Percentiles rank a stretch among this genome's conserved stretches.
phyloP scores from a whole-genome alignment of 345 rosid genomes.

The Trapa incisa region DNA sequence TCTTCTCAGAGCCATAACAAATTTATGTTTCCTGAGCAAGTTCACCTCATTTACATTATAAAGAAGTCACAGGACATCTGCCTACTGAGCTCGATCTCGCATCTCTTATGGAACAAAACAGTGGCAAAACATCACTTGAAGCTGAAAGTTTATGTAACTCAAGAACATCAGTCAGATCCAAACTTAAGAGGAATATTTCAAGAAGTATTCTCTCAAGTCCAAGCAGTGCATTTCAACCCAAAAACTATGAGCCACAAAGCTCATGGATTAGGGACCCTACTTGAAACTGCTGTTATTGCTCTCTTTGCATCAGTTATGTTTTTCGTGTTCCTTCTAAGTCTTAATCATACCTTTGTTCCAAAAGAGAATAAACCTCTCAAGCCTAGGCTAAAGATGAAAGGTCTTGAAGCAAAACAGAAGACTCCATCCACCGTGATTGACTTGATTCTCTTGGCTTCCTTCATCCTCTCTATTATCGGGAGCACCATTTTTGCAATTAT shows the following conservation, averaged over 20 bases:
- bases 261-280: slow-evolving; percentile 36
- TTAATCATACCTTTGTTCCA: slow-evolving; percentile 40
- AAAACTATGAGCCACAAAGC: slow-evolving; percentile 27
- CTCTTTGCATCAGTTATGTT: slow-evolving; percentile 32
- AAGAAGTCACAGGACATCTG: slow-evolving; percentile 47
- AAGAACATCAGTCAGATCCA: slow-evolving; percentile 26
- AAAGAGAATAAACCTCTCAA: slow-evolving; percentile 23
- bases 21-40: slow-evolving; percentile 24
- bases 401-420: slow-evolving; percentile 25
- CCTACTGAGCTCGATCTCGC: slow-evolving; percentile 42
- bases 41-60: slow-evolving; percentile 46
- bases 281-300: slow-evolving; percentile 29
- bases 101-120: slow-evolving; percentile 30
- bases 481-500: slow-evolving; percentile 29
- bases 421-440: slow-evolving; percentile 59
- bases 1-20: slow-evolving; percentile 21
- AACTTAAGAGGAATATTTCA: slow-evolving; percentile 34
- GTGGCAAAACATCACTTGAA: slow-evolving; percentile 27
- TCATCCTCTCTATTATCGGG: slow-evolving; percentile 28
- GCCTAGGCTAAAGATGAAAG: slow-evolving; percentile 6
- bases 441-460: slow-evolving; percentile 42
- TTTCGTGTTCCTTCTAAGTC: slow-evolving; percentile 32
- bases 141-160: slow-evolving; percentile 54
- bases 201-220: slow-evolving; percentile 26
- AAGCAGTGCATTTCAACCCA: slow-evolving; percentile 30